Evolutionary conservation across 257 asterid species (phyloP), one percentile per base, ranked within the genome.

Genomic region (Nicotiana obtusifolia): DNA sequence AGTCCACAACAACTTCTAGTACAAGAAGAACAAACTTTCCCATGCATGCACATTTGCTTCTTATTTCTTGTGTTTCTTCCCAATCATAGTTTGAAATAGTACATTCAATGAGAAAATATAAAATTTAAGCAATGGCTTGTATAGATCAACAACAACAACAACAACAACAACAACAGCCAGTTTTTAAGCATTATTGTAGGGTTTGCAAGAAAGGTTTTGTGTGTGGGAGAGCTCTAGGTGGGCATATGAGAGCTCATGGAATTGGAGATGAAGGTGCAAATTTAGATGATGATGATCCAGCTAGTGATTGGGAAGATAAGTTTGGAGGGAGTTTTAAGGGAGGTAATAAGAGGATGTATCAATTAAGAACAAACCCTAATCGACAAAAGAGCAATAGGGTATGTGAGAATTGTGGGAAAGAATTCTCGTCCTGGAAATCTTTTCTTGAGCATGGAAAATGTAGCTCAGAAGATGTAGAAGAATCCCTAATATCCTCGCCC

Each of bases 181-280:
- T 35, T 31, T 94, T 90, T 76, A 94, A 96, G 86, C 95, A 96
- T 82, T 91, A 93, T 82, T 96, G 99, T 81, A 87, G 95, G 82
- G 93, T 94, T 76, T 96, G 99, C 83, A 96, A 93, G 91, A 96
- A 93, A 85, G 99, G 98, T 5, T 96, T 96, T 78, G 88, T 94
- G 91, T 96, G 98, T 81, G 98, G 99, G 14, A 81, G 98, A 64
- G 99, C 98, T 37, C 90, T 96, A 31, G 98, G 99, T 28, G 98
- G 98, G 59, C 98, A 96, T 87, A 95, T 95, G 99, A 88, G 99
- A 81, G 98, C 99, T 56, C 99, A 95, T 80, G 99, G 97, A 0
- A 90, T 92, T 13, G 97, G 97, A 0, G 97, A 93, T 67, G 98
- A 92, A 24, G 84, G 80, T 66, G 89, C 84, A 44, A 86, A 37